Evolutionary conservation across 1,139 yeast genomes (phyloP).

Genomic region (Diutina pseudorugosa): DNA sequence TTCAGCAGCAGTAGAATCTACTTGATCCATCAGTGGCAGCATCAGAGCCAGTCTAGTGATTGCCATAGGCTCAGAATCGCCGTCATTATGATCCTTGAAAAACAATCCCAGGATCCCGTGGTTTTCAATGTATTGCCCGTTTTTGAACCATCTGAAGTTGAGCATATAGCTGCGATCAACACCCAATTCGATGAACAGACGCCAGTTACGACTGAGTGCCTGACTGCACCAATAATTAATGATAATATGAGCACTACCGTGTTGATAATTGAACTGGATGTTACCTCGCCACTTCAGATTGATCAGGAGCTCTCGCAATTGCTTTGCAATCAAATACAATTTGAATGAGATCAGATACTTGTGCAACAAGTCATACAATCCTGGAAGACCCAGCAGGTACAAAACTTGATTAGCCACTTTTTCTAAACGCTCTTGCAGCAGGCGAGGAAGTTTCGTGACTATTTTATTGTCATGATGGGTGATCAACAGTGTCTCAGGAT

Average conservation of each 20-base stretch:
- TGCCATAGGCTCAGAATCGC: slow-evolving; percentile 4
- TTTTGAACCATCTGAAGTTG: slow-evolving; percentile 57
- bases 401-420: slow-evolving; percentile 45
- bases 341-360: slow-evolving; percentile 65
- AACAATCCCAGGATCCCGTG: slow-evolving; percentile 12
- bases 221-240: slow-evolving; percentile 62
- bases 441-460: slow-evolving; percentile 21
- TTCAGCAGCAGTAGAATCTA: not conserved
- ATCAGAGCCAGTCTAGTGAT: slow-evolving; percentile 6
- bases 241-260: slow-evolving; percentile 35
- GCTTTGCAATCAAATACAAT: slow-evolving; percentile 56
- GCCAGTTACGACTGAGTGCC: slow-evolving; percentile 24
- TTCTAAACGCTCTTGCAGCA: slow-evolving; percentile 29
- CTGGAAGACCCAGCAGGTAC: slow-evolving; percentile 28
- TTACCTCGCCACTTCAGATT: slow-evolving; percentile 52
- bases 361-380: slow-evolving; percentile 57
- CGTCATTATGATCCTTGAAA: slow-evolving; percentile 2
- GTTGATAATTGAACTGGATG: slow-evolving; percentile 53
- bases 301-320: slow-evolving; percentile 42
- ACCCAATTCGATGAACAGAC: slow-evolving; percentile 54
- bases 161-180: slow-evolving; percentile 40
- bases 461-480: slow-evolving; percentile 18
- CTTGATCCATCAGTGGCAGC: slow-evolving; percentile 7
- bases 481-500: slow-evolving; percentile 22
- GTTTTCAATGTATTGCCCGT: slow-evolving; percentile 26